Conservation (phyloP, 2,329 filamentous ascomycete species). For the Westerdykella aurantiaca region DNA sequence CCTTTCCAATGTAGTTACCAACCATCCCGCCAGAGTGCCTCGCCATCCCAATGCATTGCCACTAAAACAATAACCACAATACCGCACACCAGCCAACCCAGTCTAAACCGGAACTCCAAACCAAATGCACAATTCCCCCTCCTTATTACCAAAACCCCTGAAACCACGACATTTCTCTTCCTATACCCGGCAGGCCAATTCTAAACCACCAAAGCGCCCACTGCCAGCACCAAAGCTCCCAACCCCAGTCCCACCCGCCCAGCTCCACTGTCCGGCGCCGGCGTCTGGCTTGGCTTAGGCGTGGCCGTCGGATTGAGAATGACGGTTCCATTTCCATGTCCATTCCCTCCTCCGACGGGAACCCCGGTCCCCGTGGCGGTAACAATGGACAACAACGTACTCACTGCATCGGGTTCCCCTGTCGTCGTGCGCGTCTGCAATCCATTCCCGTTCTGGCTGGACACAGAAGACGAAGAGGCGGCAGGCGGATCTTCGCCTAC, state of each 20-base stretch:
- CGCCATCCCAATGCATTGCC: background rate
- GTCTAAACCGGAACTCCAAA: too few relatives aligned
- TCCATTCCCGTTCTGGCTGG: too few relatives aligned
- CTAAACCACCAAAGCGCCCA: too few relatives aligned
- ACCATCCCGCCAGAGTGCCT: too few relatives aligned
- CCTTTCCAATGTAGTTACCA: too few relatives aligned
- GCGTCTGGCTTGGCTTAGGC: background rate
- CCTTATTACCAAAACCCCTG: too few relatives aligned
- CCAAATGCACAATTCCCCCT: too few relatives aligned
- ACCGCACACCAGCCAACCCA: background rate
- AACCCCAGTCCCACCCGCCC: background rate
- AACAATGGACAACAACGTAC: background rate
- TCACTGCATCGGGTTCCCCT: background rate
- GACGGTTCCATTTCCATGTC: background rate
- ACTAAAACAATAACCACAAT: background rate
- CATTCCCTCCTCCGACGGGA: background rate
- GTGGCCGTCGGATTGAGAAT: background rate
- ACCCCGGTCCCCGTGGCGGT: background rate
- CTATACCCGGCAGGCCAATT: too few relatives aligned
- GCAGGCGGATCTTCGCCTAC: background rate
- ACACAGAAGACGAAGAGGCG: background rate
- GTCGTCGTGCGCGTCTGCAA: background rate
- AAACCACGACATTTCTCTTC: too few relatives aligned
- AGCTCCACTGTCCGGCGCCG: background rate
- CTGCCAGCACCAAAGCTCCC: background rate